A percentile compares a stretch with the other conserved stretches of the same genome.
phyloP scores from a whole-genome alignment of 2,329 filamentous ascomycete genomes.

The Fusarium oligoseptatum region DNA sequence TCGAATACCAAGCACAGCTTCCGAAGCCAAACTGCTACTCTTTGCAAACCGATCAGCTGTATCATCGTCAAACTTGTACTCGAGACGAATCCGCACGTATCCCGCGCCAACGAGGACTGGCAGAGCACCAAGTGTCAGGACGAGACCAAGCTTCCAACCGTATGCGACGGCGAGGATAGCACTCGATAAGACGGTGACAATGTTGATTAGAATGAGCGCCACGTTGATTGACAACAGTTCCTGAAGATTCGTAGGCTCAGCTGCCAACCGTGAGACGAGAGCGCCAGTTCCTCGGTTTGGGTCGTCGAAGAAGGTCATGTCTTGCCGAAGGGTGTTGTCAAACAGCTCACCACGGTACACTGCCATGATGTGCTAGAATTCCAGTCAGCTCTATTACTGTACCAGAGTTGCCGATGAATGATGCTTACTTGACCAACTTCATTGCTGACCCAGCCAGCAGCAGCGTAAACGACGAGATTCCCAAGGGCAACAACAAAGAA shows the following conservation, averaged over 20 bases:
- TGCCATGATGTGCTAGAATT: slow-evolving; percentile 47
- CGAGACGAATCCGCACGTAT: slow-evolving; percentile 63
- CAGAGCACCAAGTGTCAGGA: slow-evolving; percentile 60
- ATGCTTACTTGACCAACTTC: slow-evolving; percentile 51
- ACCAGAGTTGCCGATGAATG: too few relatives aligned
- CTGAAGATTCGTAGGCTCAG: slow-evolving; percentile 61
- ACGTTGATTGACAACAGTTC: slow-evolving; percentile 65
- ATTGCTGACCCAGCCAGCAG: slow-evolving; percentile 54
- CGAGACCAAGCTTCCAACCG: slow-evolving; percentile 65
- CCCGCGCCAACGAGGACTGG: slow-evolving; percentile 60
- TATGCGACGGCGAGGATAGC: slow-evolving; percentile 60
- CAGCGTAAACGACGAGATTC: slow-evolving; percentile 59
- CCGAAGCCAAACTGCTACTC: slow-evolving; percentile 63
- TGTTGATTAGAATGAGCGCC: slow-evolving; percentile 60
- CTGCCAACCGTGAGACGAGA: slow-evolving; percentile 53
- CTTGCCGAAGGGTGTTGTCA: slow-evolving; percentile 66
- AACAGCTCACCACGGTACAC: slow-evolving; percentile 59
- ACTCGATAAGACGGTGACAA: slow-evolving; percentile 61
- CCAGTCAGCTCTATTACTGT: too few relatives aligned
- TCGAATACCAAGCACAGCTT: slow-evolving; percentile 63
- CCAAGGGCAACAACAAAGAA: slow-evolving; percentile 66
- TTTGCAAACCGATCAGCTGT: slow-evolving; percentile 59
- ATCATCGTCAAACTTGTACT: slow-evolving; percentile 60
- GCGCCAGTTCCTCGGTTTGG: slow-evolving; percentile 55
- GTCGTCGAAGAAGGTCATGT: slow-evolving; percentile 63